Percentiles rank a stretch among this genome's conserved stretches.
Evolutionary conservation across 495 filamentous ascomycete genomes (phyloP).

Genomic region (Hypoxylon cercidicola): DNA sequence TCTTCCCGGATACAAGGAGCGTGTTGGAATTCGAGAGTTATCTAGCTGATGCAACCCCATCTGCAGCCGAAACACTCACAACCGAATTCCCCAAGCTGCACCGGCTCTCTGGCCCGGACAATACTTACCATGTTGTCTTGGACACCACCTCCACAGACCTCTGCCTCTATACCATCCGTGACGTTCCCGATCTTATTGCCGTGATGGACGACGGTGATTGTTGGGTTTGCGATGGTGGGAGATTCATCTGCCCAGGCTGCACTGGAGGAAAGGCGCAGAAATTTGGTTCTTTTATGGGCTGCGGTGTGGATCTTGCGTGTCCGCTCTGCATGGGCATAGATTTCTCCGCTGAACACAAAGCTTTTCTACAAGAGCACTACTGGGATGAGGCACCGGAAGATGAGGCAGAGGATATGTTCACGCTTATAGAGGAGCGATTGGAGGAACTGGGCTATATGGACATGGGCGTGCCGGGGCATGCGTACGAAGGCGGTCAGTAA

Average conservation of each 20-base stretch:
- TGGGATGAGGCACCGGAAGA: background rate
- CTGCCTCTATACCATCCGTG: conserved; percentile 12
- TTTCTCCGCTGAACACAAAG: background rate
- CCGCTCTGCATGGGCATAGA: conserved; percentile 23
- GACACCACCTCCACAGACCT: conserved; percentile 6
- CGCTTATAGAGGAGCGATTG: background rate
- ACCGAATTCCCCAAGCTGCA: conserved; percentile 10
- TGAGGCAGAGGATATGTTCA: background rate
- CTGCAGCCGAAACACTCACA: background rate
- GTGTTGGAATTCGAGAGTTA: conserved; percentile 5
- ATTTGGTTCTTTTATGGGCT: conserved; percentile 18
- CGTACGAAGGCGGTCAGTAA: too few species aligned
- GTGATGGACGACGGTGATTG: conserved; percentile 6
- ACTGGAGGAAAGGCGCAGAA: conserved; percentile 7
- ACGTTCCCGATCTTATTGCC: conserved; percentile 18
- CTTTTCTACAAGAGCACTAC: background rate
- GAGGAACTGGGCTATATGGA: conserved; percentile 6
- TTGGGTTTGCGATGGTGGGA: conserved; percentile 10
- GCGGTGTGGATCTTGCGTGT: conserved; percentile 20
- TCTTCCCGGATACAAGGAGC: background rate
- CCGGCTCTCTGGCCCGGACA: conserved; percentile 7
- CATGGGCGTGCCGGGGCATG: background rate
- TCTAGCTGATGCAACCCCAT: conserved; percentile 8
- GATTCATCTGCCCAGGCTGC: conserved; percentile 25
- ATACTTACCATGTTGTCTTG: conserved; percentile 12